Percentiles rank a stretch among this genome's conserved stretches.
phyloP scores from a whole-genome alignment of 768 basidiomycete genomes.

The Collybiopsis confluens region DNA sequence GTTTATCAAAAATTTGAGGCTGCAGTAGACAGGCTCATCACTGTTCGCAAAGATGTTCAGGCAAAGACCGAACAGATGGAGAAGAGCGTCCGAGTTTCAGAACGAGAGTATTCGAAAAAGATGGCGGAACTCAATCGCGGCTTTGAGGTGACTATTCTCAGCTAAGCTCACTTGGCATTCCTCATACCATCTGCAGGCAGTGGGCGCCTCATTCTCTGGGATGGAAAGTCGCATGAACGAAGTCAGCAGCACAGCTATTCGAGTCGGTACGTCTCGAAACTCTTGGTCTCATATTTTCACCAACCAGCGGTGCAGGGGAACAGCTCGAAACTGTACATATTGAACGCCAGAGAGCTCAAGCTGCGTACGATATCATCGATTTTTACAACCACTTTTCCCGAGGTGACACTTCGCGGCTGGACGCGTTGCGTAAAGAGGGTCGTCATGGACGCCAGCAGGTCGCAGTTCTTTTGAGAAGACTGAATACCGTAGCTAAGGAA shows the following conservation, averaged over 20 bases:
- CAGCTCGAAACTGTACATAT: slow-evolving; percentile 93
- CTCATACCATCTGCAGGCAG: slow-evolving; percentile 48
- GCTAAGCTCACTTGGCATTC: background rate
- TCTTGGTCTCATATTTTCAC: background rate
- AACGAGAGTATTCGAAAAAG: slow-evolving; percentile 91
- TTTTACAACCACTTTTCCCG: slow-evolving; percentile 91
- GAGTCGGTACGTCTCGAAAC: slow-evolving; percentile 63
- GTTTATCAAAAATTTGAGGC: slow-evolving; percentile 91
- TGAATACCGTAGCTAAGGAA: slow-evolving; percentile 88
- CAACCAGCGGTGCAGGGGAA: slow-evolving; percentile 56
- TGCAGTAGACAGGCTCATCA: slow-evolving; percentile 84
- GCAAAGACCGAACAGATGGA: slow-evolving; percentile 89
- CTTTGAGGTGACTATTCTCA: slow-evolving; percentile 68
- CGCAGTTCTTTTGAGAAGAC: slow-evolving; percentile 78
- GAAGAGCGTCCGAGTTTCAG: slow-evolving; percentile 81
- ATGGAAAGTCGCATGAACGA: slow-evolving; percentile 92
- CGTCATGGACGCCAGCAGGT: slow-evolving; percentile 85
- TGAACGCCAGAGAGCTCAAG: slow-evolving; percentile 88
- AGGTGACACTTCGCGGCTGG: slow-evolving; percentile 71
- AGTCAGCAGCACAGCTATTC: slow-evolving; percentile 89
- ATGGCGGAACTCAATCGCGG: slow-evolving; percentile 90
- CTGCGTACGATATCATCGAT: slow-evolving; percentile 89
- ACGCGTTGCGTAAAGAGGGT: slow-evolving; percentile 80
- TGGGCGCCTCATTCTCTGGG: slow-evolving; percentile 79
- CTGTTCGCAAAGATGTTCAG: slow-evolving; percentile 86